Evolutionary conservation across 2,329 filamentous ascomycete species (phyloP), one percentile per base, ranked within the genome.

Genomic region (Xylariales sp.): DNA sequence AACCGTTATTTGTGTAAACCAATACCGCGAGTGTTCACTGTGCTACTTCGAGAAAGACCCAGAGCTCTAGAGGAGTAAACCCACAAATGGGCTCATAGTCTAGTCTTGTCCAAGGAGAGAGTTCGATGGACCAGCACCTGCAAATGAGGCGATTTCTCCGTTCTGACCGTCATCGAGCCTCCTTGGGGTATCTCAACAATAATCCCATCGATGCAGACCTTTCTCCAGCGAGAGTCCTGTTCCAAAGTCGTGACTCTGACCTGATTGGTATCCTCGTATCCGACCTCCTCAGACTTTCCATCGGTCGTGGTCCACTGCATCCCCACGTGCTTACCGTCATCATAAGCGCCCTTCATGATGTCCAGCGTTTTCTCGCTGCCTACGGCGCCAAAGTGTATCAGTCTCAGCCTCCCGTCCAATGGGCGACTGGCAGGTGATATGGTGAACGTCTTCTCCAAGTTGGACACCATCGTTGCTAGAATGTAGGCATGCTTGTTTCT

Each of bases 131-230:
- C 69, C 32, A 79, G 46, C 6, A 80, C 57, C 32, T 57, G 59
- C 36, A 78, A 60, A 19, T 63, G 56, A n/a, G 60, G 57, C 31
- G 55, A 50, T 7, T 60, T 56, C 18, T 76, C 70, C 54, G 66
- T 75, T 47, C 60, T 63, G 1, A 95, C 74, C 45, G 79, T 76
- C 61, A 95, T 77, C 71, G 78, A 83, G 0, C 89, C 89, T 2
- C 75, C 80, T 38, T 70, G 60, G 15, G 85, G 83, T 1, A 95
- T 66, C 44, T 78, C 74, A 3, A 96, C 78, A 53, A 95, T 94
- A 40, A 84, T 88, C 3, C 91, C 91, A 61, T 97, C 91, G n/a
- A 97, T 72, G 59, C 91, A 97, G 11, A 95, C 76, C 55, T 90
- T 80, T 46, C 91, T 73, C 89, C 89, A 96, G 39, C 80, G 70